phyloP scores from a whole-genome alignment of 345 rosid genomes.

The Noccaea caerulescens region DNA sequence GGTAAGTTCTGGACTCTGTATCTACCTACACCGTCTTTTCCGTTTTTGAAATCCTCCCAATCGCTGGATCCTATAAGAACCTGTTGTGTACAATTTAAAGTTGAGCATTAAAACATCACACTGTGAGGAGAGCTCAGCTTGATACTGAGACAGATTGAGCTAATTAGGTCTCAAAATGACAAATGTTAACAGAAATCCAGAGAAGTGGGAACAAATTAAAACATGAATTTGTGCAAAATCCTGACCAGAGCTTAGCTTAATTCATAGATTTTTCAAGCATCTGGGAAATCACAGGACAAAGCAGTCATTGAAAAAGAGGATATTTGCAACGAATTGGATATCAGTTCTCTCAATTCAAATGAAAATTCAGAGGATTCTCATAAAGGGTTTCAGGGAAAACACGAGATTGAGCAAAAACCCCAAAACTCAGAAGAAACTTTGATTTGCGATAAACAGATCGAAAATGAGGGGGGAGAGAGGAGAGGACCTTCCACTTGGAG shows the following conservation, averaged over 20 bases:
- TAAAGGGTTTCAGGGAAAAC: slow-evolving; percentile 3
- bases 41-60: slow-evolving; percentile 67
- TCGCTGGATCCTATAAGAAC: slow-evolving; percentile 73
- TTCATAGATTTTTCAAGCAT: slow-evolving; percentile 8
- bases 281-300: neutral
- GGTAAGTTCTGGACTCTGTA: slow-evolving; percentile 86
- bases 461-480: neutral
- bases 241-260: neutral
- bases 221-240: neutral
- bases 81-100: slow-evolving; percentile 38
- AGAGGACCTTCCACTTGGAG: slow-evolving; percentile 78
- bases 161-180: neutral
- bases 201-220: neutral
- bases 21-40: slow-evolving; percentile 72
- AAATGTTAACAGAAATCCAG: neutral
- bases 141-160: neutral
- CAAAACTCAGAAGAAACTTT: slow-evolving; percentile 12
- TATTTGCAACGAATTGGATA: neutral
- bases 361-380: neutral
- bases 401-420: slow-evolving; percentile 18
- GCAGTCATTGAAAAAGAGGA: neutral
- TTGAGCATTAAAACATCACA: slow-evolving; percentile 1
- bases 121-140: neutral
- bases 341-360: neutral
- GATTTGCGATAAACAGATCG: neutral